Base-by-base conservation (phyloP, 345 rosid species). In the Gossypium thurberi region DNA sequence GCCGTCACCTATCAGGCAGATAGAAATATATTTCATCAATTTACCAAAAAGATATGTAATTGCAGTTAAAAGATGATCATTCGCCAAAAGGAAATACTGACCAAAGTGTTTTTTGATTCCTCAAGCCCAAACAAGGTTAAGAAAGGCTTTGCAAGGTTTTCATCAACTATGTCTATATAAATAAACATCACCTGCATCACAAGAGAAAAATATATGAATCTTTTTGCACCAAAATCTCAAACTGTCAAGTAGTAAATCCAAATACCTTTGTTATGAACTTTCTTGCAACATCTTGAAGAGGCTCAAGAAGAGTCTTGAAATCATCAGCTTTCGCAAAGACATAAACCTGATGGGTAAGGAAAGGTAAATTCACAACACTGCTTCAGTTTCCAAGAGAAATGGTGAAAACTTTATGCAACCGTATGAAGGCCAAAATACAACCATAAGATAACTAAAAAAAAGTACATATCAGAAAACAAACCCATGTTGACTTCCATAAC, bases 111-210 rank as follows among this genome's bases (percentile, higher is more conserved):
- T 51, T 85, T 78, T 47, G 92, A 70, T 60, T 85, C 88, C 83
- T 93, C 92, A 63, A 91, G 85, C 68, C 98, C 97, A 62, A 84
- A 86, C 63, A 93, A 78, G 70, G 91, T 88, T 78, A 93, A 85
- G 87, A 88, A 90, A 72, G 97, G 94, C 84, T 90, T 91, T 52
- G 98, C 98, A 44, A 84, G 85, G 83, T 93, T 87, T 79, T 90
- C 94, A 55, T 91, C 91, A 18, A 78, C 42, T 25, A 86, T 84
- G 79, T 91, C 92, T n/a, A 90, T 70, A 61, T 79, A 76, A 70
- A 87, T 65, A 83, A 93, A 90, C 91, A 93, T 88, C 72, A 93
- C 78, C 98, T 93, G 86, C 82, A 84, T 8, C 57, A 74, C 51
- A 8, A 53, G 74, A 62, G 73, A 10, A 69, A 42, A 42, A 66